phyloP scores from a whole-genome alignment of 305 asterid species.

The Andrographis paniculata region DNA sequence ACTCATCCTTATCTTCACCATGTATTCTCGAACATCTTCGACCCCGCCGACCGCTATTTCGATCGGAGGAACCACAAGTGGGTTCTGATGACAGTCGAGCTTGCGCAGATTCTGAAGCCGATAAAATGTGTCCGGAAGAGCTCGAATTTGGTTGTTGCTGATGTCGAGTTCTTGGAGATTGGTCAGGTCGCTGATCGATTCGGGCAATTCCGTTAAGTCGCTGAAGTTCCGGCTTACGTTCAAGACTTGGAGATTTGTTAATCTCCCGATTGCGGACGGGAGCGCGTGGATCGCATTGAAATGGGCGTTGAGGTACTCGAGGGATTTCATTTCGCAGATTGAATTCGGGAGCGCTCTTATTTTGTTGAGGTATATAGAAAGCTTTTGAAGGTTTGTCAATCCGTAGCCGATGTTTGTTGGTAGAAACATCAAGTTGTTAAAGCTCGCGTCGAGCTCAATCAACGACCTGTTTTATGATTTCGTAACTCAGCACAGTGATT shows the following conservation, averaged over 20 bases:
- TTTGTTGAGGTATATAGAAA: slow-evolving; percentile 41
- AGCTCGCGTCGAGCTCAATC: slow-evolving; percentile 55
- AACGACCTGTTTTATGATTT: slow-evolving; percentile 47
- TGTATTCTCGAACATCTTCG: slow-evolving; percentile 40
- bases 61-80: slow-evolving; percentile 46
- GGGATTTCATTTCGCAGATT: slow-evolving; percentile 48
- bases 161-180: slow-evolving; percentile 54
- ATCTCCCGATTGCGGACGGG: slow-evolving; percentile 40
- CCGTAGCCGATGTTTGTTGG: slow-evolving; percentile 56
- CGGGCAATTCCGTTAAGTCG: slow-evolving; percentile 44
- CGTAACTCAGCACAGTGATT: too few relatives aligned
- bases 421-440: slow-evolving; percentile 40
- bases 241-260: slow-evolving; percentile 39
- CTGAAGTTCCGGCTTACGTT: slow-evolving; percentile 55
- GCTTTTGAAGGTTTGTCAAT: slow-evolving; percentile 40
- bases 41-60: slow-evolving; percentile 35
- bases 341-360: slow-evolving; percentile 46
- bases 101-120: slow-evolving; percentile 28
- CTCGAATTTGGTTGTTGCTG: slow-evolving; percentile 59
- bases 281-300: slow-evolving; percentile 45
- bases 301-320: slow-evolving; percentile 42
- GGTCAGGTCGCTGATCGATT: slow-evolving; percentile 35
- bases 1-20: slow-evolving; percentile 41
- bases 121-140: slow-evolving; percentile 35
- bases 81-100: slow-evolving; percentile 51